Evolutionary conservation across 208 protist genomes (phyloP).

Genomic region (Trichomonas tenax): DNA sequence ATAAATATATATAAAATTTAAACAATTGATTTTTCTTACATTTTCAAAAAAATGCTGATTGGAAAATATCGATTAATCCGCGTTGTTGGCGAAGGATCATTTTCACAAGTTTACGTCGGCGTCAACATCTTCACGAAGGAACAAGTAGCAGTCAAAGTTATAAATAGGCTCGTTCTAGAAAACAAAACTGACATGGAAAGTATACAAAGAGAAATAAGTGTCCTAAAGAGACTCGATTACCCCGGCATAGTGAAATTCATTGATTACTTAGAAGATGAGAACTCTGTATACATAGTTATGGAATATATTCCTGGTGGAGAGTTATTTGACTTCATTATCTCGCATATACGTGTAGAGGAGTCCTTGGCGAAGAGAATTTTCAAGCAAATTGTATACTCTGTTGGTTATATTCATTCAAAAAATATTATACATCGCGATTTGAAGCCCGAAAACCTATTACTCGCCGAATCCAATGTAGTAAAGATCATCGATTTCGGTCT

Average conservation of each 20-base stretch:
- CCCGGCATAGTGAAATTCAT: conserved; percentile 44
- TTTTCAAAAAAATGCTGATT: not conserved
- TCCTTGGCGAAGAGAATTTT: conserved; percentile 34
- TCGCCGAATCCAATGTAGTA: conserved; percentile 33
- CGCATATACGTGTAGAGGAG: conserved; percentile 38
- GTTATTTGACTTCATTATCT: conserved; percentile 48
- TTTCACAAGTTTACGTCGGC: conserved; percentile 43
- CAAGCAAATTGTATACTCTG: conserved; percentile 39
- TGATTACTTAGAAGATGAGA: conserved; percentile 40
- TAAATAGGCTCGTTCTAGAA: conserved; percentile 41
- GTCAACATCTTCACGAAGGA: conserved; percentile 37
- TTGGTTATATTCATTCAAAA: conserved; percentile 46
- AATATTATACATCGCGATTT: conserved; percentile 47
- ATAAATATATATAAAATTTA: no score
- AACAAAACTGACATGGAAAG: conserved; percentile 37
- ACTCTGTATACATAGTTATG: conserved; percentile 43
- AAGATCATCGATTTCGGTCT: conserved; percentile 53
- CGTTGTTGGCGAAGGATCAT: conserved; percentile 42
- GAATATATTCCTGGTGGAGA: conserved; percentile 47
- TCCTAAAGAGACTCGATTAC: conserved; percentile 43
- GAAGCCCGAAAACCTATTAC: conserved; percentile 45
- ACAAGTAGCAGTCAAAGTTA: conserved; percentile 48
- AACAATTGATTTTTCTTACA: not conserved
- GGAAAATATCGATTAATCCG: not conserved
- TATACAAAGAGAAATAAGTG: conserved; percentile 43